Base-by-base conservation (phyloP, 441 rosid genomes). In the Adansonia rubrostipa region DNA sequence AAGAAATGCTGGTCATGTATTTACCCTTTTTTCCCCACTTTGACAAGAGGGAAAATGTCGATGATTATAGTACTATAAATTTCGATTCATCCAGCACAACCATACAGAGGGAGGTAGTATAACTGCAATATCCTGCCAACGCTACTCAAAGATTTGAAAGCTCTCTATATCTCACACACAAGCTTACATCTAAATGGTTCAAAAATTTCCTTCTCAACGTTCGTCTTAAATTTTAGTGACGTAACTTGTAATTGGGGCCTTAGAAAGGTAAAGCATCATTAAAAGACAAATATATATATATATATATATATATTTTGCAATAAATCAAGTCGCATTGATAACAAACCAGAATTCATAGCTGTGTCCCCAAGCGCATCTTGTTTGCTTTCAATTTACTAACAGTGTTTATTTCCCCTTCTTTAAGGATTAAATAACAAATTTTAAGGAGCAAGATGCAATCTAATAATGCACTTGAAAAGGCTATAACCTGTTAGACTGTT, bases 381-480 rank as follows among this genome's bases (percentile, higher is more conserved):
- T 5, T 36, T 36, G 42, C 42, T 36, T 36, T 36, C 42, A 36
- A 36, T 4, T 36, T 36, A 36, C 5, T 36, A 36, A 36, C 42
- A 36, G 42, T 36, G 6, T 36, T 36, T 36, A 4, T 36, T 36
- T 36, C 42, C 42, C 42, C 42, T 36, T 36, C 42, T 5, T 36
- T 36, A 36, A 36, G 42, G 42, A 50, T 7, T 47, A 48, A 15
- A 22, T 54, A 51, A 28, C 48, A 9, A 45, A 36, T 24, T 51
- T 36, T 9, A 33, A 51, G 75, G 54, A 42, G 65, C 42, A 36
- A 73, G 28, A 42, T 73, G 56, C 77, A 58, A 74, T 60, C n/a
- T 11, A 58, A 58, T 42, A 45, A 68, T 44, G 54, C 58, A 61
- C 24, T n/a, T 17, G 4, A 71, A 28, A 53, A 60, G 69, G 44